Evolutionary conservation across 2,329 filamentous ascomycete genomes (phyloP), one percentile per base, ranked within the genome.

Genomic region (Aspergillus costaricaensis): DNA sequence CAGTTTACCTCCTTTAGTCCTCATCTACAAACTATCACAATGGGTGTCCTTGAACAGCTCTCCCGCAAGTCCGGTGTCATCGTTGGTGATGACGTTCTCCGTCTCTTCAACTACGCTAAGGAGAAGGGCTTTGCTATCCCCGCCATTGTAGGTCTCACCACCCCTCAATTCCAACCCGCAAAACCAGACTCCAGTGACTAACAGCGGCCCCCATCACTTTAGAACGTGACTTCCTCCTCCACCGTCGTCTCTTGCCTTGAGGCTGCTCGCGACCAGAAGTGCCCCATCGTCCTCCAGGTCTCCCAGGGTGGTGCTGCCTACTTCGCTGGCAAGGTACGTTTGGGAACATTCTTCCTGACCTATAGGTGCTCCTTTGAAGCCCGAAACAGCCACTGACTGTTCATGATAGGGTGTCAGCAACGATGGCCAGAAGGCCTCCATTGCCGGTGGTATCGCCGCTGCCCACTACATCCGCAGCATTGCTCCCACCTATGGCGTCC

Each of bases 161-260:
- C 43, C n/a, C 53, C 32, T 23, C 27, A 53, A 15, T 36, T 15
- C 15, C 44, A 51, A 30, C 53, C 23, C n/a, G 21, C 15, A 32
- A 36, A 36, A 36, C 32, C 12, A 36, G 32, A 32, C 30, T 12
- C 15, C 55, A 17, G 21, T 32, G n/a, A 43, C 49, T 54, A 49
- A 50, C 43, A 27, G 19, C 39, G n/a, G 51, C 39, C 23, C 23
- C 39, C 23, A 38, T 48, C 17, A 6, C 21, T 15, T 32, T 62
- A 85, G 83, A 97, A 98, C 82, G 91, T 96, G 75, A 98, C 94
- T 71, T 96, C 92, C 44, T 96, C 91, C 64, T 96, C 92, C 65
- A 92, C 90, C 65, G 89, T 88, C 65, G 89, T 97, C 68, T 88
- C 92, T 72, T 82, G 91, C 58, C 92, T 99, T 71, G 95, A 99